phyloP scores from a whole-genome alignment of 345 rosid genomes.

The Salix caprea region DNA sequence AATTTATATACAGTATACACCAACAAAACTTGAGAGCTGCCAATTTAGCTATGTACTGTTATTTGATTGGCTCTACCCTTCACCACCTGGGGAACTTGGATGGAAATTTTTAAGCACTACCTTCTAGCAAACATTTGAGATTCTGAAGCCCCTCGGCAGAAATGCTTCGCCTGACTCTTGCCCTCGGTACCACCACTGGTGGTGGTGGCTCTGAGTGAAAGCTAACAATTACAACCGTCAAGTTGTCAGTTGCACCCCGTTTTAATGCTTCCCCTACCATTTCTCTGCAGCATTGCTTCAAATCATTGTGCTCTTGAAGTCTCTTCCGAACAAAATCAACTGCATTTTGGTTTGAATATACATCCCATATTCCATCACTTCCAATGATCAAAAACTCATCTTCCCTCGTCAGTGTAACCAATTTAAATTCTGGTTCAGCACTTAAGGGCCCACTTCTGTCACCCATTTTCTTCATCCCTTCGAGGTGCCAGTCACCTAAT shows the following conservation, averaged over 20 bases:
- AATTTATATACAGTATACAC: slow-evolving; percentile 32
- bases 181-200: slow-evolving; percentile 33
- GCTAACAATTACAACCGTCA: slow-evolving; percentile 69
- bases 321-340: slow-evolving; percentile 63
- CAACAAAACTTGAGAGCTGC: neutral
- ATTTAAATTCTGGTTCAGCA: slow-evolving; percentile 76
- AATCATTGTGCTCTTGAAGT: slow-evolving; percentile 73
- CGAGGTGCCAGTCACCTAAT: slow-evolving; percentile 73
- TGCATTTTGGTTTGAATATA: slow-evolving; percentile 73
- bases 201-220: slow-evolving; percentile 65
- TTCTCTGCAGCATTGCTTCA: slow-evolving; percentile 58
- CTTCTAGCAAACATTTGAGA: slow-evolving; percentile 35
- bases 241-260: slow-evolving; percentile 58
- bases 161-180: slow-evolving; percentile 54
- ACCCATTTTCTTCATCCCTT: slow-evolving; percentile 53
- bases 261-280: slow-evolving; percentile 71
- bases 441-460: slow-evolving; percentile 55
- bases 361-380: slow-evolving; percentile 87
- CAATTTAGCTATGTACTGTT: slow-evolving; percentile 8
- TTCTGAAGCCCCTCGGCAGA: slow-evolving; percentile 62
- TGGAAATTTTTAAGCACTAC: slow-evolving; percentile 19
- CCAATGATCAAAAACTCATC: slow-evolving; percentile 80
- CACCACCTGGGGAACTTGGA: neutral
- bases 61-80: slow-evolving; percentile 10
- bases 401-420: slow-evolving; percentile 49